phyloP scores from a whole-genome alignment of 2,329 filamentous ascomycete genomes.

The Colletotrichum sp. region DNA sequence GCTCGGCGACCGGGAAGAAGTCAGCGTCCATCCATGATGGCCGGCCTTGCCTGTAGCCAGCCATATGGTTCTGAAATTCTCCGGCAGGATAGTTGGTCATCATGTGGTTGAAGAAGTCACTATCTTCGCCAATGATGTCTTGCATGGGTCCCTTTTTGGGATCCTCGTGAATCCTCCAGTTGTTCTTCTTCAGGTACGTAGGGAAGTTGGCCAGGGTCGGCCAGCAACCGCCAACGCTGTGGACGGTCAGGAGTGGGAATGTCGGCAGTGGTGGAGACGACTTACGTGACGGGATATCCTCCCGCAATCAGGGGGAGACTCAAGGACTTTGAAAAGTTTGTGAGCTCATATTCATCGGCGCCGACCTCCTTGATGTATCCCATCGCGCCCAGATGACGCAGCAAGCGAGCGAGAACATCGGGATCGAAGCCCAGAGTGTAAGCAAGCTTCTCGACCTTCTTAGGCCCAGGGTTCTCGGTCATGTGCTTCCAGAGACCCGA shows the following conservation, averaged over 20 bases:
- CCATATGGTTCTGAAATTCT: constrained; percentile 8
- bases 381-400: constrained; percentile 39
- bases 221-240: constrained; percentile 5
- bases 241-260: not conserved
- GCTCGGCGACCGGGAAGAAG: constrained; percentile 27
- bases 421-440: not conserved
- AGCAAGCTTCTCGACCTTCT: not conserved
- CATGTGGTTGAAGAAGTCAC: constrained; percentile 11
- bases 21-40: constrained; percentile 11
- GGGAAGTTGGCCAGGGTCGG: constrained; percentile 7
- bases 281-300: constrained; percentile 31
- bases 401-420: constrained; percentile 29
- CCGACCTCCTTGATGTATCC: constrained; percentile 36
- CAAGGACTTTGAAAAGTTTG: constrained; percentile 34
- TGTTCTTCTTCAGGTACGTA: not conserved
- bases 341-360: constrained; percentile 34
- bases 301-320: constrained; percentile 25
- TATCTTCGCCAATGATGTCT: not conserved
- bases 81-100: not conserved
- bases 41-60: not conserved
- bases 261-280: not conserved
- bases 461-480: not conserved
- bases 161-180: not conserved
- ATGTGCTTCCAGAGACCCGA: not conserved
- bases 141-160: not conserved